phyloP scores from a whole-genome alignment of 768 basidiomycete species.

The Neoboletus subvelutipes region DNA sequence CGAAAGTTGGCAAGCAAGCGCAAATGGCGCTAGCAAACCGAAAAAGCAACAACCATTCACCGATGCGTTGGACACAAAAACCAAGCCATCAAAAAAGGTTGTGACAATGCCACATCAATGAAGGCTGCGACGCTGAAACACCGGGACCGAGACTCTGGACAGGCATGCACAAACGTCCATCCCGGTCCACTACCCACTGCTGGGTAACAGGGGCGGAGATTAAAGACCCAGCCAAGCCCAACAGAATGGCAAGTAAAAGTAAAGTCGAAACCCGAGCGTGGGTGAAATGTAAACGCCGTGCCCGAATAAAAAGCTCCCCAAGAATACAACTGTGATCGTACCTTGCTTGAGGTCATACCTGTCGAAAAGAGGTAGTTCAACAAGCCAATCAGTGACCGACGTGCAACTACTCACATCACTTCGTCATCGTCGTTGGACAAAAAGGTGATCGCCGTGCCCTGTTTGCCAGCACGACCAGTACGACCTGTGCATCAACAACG shows the following conservation, averaged over 20 bases:
- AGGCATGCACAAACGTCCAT: background rate
- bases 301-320: background rate
- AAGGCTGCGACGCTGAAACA: background rate
- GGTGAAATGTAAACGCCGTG: background rate
- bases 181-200: background rate
- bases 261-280: background rate
- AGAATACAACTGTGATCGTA: constrained; percentile 30
- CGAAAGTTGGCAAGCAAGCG: background rate
- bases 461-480: constrained; percentile 97
- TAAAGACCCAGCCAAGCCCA: constrained; percentile 3
- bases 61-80: background rate
- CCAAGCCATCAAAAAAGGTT: background rate
- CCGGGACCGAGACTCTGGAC: constrained; percentile 9
- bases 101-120: background rate
- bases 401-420: constrained; percentile 72
- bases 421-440: constrained; percentile 94
- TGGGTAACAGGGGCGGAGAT: constrained; percentile 6
- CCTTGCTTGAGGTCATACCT: constrained; percentile 97
- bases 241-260: constrained; percentile 5
- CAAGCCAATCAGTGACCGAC: background rate
- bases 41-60: background rate
- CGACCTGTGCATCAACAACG: constrained; percentile 57
- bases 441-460: constrained; percentile 93
- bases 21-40: background rate
- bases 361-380: constrained; percentile 12